phyloP scores from a whole-genome alignment of 1,139 yeast genomes.

The Hyphopichia khmerensis region DNA sequence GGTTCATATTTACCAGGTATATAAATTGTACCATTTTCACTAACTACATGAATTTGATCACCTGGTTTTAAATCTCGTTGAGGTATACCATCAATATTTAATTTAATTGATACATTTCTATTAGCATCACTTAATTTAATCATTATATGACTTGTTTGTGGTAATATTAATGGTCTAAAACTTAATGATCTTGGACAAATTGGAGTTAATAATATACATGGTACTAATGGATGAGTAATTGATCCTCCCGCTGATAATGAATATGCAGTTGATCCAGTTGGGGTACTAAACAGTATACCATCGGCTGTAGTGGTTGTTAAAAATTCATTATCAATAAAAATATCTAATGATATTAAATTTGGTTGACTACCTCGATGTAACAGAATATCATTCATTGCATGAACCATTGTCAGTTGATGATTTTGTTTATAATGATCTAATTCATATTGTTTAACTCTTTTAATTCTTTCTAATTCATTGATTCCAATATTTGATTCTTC shows the following conservation, averaged over 20 bases:
- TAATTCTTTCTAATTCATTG: constrained; percentile 1
- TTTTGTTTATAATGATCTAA: constrained; percentile 14
- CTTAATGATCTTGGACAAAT: constrained; percentile 87
- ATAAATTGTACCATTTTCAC: constrained; percentile 57
- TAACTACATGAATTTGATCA: constrained; percentile 72
- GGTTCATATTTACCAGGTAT: constrained; percentile 33
- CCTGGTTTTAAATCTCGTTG: constrained; percentile 69
- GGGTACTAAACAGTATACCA: constrained; percentile 82
- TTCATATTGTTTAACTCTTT: constrained; percentile 13
- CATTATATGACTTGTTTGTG: constrained; percentile 67
- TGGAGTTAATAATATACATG: constrained; percentile 80
- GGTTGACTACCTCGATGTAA: constrained; percentile 89
- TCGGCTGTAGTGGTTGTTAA: constrained; percentile 90
- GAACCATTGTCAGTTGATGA: constrained; percentile 33
- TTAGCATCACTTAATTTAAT: constrained; percentile 59
- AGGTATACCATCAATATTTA: constrained; percentile 80
- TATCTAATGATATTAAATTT: constrained; percentile 78
- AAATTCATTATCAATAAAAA: constrained; percentile 75
- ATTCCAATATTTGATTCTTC: constrained; percentile 1
- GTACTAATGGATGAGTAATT: constrained; percentile 85
- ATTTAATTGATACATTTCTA: constrained; percentile 45
- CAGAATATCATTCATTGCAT: constrained; percentile 90
- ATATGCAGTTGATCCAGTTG: constrained; percentile 95
- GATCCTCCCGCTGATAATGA: constrained; percentile 90
- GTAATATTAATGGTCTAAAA: constrained; percentile 81